These are phyloP conservation scores for Ceratobasidium sp. DNA, from an alignment of 1,284 basidiomycete genomes.

Conservation along the genomic window DNA sequence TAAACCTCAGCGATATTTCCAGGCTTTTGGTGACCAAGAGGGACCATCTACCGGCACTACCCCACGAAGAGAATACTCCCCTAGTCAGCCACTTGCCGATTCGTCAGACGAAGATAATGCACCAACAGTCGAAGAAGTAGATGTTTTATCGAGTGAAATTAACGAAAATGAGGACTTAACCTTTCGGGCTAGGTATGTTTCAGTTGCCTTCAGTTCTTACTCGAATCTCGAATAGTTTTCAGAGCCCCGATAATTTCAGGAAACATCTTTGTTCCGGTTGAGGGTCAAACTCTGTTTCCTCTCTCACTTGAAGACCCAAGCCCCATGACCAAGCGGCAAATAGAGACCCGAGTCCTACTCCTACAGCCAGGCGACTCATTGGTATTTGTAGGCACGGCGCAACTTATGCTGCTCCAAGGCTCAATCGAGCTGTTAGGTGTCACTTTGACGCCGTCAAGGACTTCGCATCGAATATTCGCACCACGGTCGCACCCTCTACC, in stretches of 20 bases:
- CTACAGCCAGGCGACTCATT: constrained; percentile 65
- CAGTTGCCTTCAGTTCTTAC: neutral
- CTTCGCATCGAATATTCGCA: constrained; percentile 68
- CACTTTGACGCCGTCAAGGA: constrained; percentile 61
- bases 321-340: neutral
- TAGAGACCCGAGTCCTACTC: constrained; percentile 54
- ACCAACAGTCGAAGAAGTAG: neutral
- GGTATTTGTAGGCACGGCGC: constrained; percentile 71
- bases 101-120: constrained; percentile 68
- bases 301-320: constrained; percentile 59
- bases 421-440: constrained; percentile 67
- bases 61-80: constrained; percentile 64
- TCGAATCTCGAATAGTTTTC: neutral
- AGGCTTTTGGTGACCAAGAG: neutral
- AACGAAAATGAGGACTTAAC: neutral
- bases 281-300: constrained; percentile 63
- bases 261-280: constrained; percentile 61
- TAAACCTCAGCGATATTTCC: neutral
- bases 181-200: neutral
- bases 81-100: constrained; percentile 64
- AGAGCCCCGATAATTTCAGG: constrained; percentile 2
- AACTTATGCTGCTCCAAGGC: constrained; percentile 69
- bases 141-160: neutral
- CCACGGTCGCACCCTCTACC: constrained; percentile 78
- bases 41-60: neutral